These are phyloP conservation scores for Cyberlindnera xishuangbannaensis DNA, from an alignment of 805 yeast genomes.

Conservation along the genomic window DNA sequence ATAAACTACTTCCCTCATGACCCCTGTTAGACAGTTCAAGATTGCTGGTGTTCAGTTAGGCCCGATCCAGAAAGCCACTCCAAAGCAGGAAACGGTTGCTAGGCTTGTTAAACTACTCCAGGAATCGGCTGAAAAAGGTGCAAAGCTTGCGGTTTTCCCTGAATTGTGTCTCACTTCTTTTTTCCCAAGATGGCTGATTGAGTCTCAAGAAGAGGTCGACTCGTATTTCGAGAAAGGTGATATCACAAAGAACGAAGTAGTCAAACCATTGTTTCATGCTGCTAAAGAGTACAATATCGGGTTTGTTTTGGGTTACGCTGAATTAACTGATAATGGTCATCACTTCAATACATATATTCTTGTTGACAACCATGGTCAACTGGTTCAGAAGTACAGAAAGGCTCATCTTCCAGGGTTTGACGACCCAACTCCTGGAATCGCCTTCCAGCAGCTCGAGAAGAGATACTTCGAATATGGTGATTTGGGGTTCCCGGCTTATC, in stretches of 20 bases:
- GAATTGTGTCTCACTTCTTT: constrained; percentile 33
- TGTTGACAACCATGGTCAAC: constrained; percentile 28
- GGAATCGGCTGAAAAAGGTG: constrained; percentile 29
- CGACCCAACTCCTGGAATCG: constrained; percentile 30
- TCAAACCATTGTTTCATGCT: constrained; percentile 29
- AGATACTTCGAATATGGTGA: constrained; percentile 35
- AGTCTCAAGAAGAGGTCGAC: constrained; percentile 31
- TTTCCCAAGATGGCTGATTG: constrained; percentile 33
- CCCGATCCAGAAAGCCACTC: constrained; percentile 28
- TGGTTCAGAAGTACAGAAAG: constrained; percentile 31
- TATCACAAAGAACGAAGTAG: constrained; percentile 22
- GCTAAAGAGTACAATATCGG: constrained; percentile 28
- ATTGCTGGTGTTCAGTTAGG: constrained; percentile 32
- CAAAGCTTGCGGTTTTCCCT: constrained; percentile 31
- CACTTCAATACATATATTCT: constrained; percentile 31
- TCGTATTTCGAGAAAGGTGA: constrained; percentile 32
- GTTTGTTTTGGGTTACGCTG: constrained; percentile 33
- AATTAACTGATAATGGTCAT: constrained; percentile 32
- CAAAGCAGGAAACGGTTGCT: constrained; percentile 26
- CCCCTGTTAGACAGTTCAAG: constrained; percentile 25
- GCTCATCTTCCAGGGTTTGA: constrained; percentile 33
- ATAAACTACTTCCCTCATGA: too few species aligned
- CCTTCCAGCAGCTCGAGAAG: constrained; percentile 34
- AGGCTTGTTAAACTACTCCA: constrained; percentile 27
- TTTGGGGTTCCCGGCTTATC: constrained; percentile 31